Percentiles rank a stretch among this genome's conserved stretches.
Conservation (phyloP, 2,329 filamentous ascomycete genomes). For the Aureobasidium sp. region DNA sequence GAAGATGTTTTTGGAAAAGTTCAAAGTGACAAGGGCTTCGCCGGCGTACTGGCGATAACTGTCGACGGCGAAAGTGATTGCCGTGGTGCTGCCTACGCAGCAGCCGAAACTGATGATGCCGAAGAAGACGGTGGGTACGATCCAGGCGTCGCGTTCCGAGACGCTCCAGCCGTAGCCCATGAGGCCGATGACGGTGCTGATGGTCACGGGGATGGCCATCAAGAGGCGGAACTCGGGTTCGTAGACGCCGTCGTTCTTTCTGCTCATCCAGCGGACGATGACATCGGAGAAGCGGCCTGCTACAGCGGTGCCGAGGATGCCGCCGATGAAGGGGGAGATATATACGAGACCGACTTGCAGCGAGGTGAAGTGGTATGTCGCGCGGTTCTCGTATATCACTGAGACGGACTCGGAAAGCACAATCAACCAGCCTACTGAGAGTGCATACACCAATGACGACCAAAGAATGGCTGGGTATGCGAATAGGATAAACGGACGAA, state of each 20-base stretch:
- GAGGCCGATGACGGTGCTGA: slow-evolving; percentile 74
- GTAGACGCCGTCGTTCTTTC: slow-evolving; percentile 84
- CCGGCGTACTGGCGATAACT: slow-evolving; percentile 89
- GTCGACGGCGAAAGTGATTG: slow-evolving; percentile 91
- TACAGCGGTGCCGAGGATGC: slow-evolving; percentile 81
- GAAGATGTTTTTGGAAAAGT: slow-evolving; percentile 89
- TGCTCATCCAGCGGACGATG: slow-evolving; percentile 72
- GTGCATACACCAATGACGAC: slow-evolving; percentile 75
- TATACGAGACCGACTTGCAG: slow-evolving; percentile 81
- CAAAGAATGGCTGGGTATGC: slow-evolving; percentile 84
- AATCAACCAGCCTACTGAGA: slow-evolving; percentile 91
- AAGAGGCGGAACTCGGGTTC: slow-evolving; percentile 89
- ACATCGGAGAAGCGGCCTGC: slow-evolving; percentile 82
- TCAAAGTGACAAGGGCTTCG: slow-evolving; percentile 87
- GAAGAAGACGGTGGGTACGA: slow-evolving; percentile 89
- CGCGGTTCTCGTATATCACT: slow-evolving; percentile 62
- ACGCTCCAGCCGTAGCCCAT: slow-evolving; percentile 98
- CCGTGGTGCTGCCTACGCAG: slow-evolving; percentile 77
- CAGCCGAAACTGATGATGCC: slow-evolving; percentile 89
- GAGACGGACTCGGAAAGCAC: slow-evolving; percentile 84
- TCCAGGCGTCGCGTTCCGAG: slow-evolving; percentile 66
- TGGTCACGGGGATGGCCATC: slow-evolving; percentile 72
- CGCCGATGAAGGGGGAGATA: slow-evolving; percentile 80
- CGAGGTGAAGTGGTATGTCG: slow-evolving; percentile 70
- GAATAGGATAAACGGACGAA: slow-evolving; percentile 77